Base-by-base conservation (phyloP, 2,329 filamentous ascomycete genomes). In the Pseudogymnoascus sp. region DNA sequence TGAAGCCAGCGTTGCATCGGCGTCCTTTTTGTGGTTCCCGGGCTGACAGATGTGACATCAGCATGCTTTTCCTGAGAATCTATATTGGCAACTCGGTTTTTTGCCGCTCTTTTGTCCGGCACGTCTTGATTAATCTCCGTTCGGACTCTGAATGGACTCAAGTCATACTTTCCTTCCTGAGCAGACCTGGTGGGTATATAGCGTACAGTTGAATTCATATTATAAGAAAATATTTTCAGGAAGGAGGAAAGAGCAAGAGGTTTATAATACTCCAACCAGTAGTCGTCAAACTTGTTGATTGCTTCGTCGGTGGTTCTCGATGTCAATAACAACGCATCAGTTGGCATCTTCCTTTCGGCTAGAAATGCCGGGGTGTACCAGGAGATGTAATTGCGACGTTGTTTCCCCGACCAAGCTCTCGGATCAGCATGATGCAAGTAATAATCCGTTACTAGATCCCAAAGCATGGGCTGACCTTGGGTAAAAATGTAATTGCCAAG, bases 181-280 rank as follows among this genome's bases (percentile, higher is more conserved):
- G 85, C 86, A 1, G 85, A 83, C 62, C 87, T 87, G 62, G 92
- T 81, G 9, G 89, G 88, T 32, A 93, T 87, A 70, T 93, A 92
- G 63, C 88, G 89, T 64, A 92, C 84, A 3, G 90, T 94, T 0
- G 90, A 92, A 70, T 93, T 96, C 82, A 97, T 90, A 70, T 90
- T 91, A 74, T 89, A 96, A 0, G 91, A 85, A 71, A 96, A 97
- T 72, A 97, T 89, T 71, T 97, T 99, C 12, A 87, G 82, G 66
- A 97, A 91, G 0, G 91, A 94, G 0, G 94, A 96, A 1, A 97
- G 76, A 0, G 89, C 90, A 6, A 90, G 81, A 0, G 94, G 94
- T 12, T 92, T 86, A 71, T 99, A 99, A 73, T 97, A 97, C 72
- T 99, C 94, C 6, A 94, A 79, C 94, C 94, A 99, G 74, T 96